Conservation (phyloP, 495 filamentous ascomycete species). For the Penicillium canescens region DNA sequence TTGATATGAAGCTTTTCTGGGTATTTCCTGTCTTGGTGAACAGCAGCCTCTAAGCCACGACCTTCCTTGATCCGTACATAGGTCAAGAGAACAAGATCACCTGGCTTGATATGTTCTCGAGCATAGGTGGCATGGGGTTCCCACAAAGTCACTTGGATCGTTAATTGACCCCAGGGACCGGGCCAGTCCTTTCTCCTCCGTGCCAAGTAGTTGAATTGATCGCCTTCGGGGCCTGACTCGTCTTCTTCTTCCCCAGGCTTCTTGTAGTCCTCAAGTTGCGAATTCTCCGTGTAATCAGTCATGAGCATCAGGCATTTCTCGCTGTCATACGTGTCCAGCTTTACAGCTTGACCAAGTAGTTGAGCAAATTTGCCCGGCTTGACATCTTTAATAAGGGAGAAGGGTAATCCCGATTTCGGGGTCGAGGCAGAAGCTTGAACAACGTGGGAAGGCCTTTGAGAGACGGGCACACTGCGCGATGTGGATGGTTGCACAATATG, state of each 20-base stretch:
- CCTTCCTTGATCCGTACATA: constrained; percentile 69
- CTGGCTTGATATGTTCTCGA: constrained; percentile 53
- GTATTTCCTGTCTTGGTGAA: constrained; percentile 62
- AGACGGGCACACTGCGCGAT: background rate
- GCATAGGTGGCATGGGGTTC: constrained; percentile 64
- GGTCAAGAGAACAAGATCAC: constrained; percentile 61
- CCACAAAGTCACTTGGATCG: constrained; percentile 71
- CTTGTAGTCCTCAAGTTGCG: constrained; percentile 55
- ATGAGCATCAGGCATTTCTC: constrained; percentile 66
- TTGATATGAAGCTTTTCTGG: constrained; percentile 55
- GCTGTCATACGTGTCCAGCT: constrained; percentile 51
- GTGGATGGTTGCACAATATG: constrained; percentile 4
- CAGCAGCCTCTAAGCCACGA: constrained; percentile 65
- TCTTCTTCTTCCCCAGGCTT: constrained; percentile 39
- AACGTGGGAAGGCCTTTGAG: background rate
- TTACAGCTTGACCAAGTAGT: constrained; percentile 75
- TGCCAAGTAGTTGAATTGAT: constrained; percentile 47
- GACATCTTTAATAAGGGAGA: constrained; percentile 66
- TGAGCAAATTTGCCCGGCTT: constrained; percentile 60
- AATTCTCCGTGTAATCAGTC: constrained; percentile 82
- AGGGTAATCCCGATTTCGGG: constrained; percentile 42
- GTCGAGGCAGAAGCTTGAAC: constrained; percentile 13
- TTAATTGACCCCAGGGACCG: constrained; percentile 75
- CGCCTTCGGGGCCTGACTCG: constrained; percentile 44
- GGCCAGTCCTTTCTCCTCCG: constrained; percentile 55